Evolutionary conservation across 257 asterid species (phyloP).

Genomic region (Coffea canephora): DNA sequence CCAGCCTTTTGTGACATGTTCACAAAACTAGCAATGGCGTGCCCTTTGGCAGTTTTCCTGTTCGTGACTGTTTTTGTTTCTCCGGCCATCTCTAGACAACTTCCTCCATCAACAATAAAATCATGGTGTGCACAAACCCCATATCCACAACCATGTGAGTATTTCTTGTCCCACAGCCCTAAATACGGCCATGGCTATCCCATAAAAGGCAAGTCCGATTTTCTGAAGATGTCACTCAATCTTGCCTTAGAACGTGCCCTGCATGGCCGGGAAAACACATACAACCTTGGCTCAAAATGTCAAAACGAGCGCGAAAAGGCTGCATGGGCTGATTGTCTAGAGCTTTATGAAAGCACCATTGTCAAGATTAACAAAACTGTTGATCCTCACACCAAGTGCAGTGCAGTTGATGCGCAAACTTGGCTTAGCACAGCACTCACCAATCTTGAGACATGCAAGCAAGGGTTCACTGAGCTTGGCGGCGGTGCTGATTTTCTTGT

Average conservation of each 20-base stretch:
- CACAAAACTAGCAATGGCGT: not conserved
- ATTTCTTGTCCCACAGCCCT: constrained; percentile 46
- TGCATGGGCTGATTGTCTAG: constrained; percentile 86
- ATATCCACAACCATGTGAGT: constrained; percentile 63
- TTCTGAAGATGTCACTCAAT: constrained; percentile 44
- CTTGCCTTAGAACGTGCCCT: constrained; percentile 66
- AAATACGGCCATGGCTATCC: constrained; percentile 30
- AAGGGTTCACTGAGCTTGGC: constrained; percentile 62
- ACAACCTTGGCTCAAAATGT: constrained; percentile 55
- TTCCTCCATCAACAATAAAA: constrained; percentile 27
- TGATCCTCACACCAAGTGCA: constrained; percentile 40
- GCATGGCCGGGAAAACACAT: constrained; percentile 32
- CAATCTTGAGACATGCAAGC: constrained; percentile 11
- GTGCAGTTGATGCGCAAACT: constrained; percentile 27
- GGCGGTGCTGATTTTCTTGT: constrained; percentile 32
- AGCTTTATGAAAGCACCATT: constrained; percentile 50
- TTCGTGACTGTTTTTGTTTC: constrained; percentile 21
- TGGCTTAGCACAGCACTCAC: constrained; percentile 22
- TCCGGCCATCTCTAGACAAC: constrained; percentile 24
- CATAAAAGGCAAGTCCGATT: constrained; percentile 51
- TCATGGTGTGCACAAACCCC: constrained; percentile 84
- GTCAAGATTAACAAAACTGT: constrained; percentile 44
- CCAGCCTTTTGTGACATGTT: constrained; percentile 1
- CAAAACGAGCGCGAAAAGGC: constrained; percentile 50
- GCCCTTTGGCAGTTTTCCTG: not conserved